These are phyloP conservation scores for Colletotrichum sp. DNA, from an alignment of 2,329 filamentous ascomycete genomes.

Conservation along the genomic window DNA sequence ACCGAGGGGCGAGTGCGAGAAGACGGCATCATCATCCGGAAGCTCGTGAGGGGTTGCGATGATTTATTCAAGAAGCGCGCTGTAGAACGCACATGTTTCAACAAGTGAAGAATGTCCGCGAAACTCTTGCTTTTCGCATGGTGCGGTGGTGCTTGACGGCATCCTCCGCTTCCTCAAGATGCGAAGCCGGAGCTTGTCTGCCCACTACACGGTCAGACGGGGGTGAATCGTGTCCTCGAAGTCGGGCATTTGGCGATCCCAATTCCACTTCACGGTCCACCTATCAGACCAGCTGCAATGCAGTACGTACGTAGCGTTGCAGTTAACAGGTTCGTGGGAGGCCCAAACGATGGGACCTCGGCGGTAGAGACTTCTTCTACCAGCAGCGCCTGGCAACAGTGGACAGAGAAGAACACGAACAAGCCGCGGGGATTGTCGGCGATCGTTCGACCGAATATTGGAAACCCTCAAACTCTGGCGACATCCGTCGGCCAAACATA, in stretches of 20 bases:
- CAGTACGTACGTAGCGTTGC: not conserved
- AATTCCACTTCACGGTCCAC: not conserved
- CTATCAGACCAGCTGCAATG: not conserved
- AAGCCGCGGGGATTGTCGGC: not conserved
- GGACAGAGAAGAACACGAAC: not conserved
- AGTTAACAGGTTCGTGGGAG: not conserved
- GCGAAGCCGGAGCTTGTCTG: not conserved
- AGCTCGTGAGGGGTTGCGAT: not conserved
- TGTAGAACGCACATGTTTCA: not conserved
- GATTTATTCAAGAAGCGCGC: not conserved
- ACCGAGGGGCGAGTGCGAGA: not conserved
- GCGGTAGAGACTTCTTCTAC: not conserved
- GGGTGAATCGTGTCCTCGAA: not conserved
- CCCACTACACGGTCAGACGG: not conserved
- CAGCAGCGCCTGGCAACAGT: not conserved
- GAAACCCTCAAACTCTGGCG: not conserved
- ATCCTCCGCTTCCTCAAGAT: not conserved
- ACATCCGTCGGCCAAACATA: not conserved
- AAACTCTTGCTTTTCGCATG: not conserved
- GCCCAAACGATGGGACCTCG: not conserved
- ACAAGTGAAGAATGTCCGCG: too few species aligned
- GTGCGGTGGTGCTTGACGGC: not conserved
- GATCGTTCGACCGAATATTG: not conserved
- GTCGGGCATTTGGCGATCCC: not conserved
- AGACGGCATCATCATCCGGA: not conserved